Base-by-base conservation (phyloP, 2,329 filamentous ascomycete species). In the Diaporthe capsici region DNA sequence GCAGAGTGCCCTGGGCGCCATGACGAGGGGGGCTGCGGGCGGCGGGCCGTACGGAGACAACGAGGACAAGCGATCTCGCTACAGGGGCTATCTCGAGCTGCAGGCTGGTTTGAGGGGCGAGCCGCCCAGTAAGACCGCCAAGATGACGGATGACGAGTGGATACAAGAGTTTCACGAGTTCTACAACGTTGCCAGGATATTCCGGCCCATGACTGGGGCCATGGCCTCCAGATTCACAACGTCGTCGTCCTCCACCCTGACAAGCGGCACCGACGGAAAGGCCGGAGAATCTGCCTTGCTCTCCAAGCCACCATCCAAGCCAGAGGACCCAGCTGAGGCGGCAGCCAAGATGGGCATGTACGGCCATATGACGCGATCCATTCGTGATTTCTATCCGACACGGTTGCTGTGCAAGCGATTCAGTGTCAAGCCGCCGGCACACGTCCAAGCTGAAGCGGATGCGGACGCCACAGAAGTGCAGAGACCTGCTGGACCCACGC, bases 141-240 rank as follows among this genome's bases (percentile, higher is more conserved):
- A 81, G 6, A 83, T 87, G 80, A 89, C 87, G 8, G 90, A 90
- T 31, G 92, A 95, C 55, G 94, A 97, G 71, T 98, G 94, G 92
- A 83, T 92, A 47, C 92, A 92, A 74, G 97, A 99, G 83, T 87
- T 98, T 72, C 87, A 86, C 71, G 92, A 99, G 80, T 98, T 98
- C 78, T 85, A 86, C 78, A 88, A 88, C 76, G 91, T 90, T 76
- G 90, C 90, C 17, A 84, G 87, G 76, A 91, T 98, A 28, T 99
- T 98, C 87, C 96, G 94, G 82, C 97, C 97, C 0, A 94, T 98
- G 86, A 95, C 94, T 2, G 95, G 95, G 0, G 89, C 95, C 77
- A 98, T 99, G 95, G 97, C 96, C 22, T 95, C 94, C 28, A 92
- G 96, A 0, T 99, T 99, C 82, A 98, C 95, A 0, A 93, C 94